Evolutionary conservation across 768 basidiomycete genomes (phyloP), one percentile per base, ranked within the genome.

Genomic region (Paxillus rubicundulus): DNA sequence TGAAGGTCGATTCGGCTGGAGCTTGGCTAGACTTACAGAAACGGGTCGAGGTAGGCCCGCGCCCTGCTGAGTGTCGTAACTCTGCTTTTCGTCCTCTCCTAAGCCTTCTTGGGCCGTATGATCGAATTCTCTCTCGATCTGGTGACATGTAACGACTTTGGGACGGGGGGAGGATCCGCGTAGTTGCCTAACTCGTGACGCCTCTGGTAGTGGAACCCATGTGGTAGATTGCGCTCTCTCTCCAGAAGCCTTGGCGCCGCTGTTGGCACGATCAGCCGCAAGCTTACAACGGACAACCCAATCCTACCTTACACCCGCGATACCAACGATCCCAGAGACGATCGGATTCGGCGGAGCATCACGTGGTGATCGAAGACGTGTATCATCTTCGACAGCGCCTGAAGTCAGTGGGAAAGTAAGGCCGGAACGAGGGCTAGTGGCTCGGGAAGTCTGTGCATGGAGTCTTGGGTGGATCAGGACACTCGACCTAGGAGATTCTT

Each of bases 41-140:
- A 36, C 5, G 2, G 46, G 46, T 8, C 12, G 49, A 16, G 39
- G 14, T 0, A 20, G 7, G n/a, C 37, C 9, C 37, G 10, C 37
- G 37, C 17, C n/a, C n/a, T 51, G 30, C 20, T 41, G 53, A 38
- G 9, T 39, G 40, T 63, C 56, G 28, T 6, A 18, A 6, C 53
- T 48, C 21, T 44, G 60, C 17, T 38, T 36, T 37, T 56, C 58
- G 16, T 63, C 37, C 37, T 38, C 17, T 3, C n/a, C 56, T 21
- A 49, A 49, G 14, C 58, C 28, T 1, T 20, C 10, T 30, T 24
- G 36, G 4, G 49, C 10, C 10, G 32, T 17, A 10, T 33, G 20
- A 1, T 45, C 34, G 1, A 16, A 34, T 24, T 10, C 10, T 32
- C 56, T 41, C 38, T 37, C 53, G 5, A 9, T 14, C 49, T 13